A percentile compares a stretch with the other conserved stretches of the same genome.
Evolutionary conservation across 805 yeast genomes (phyloP).

Genomic region (Nadsonia fulvescens): DNA sequence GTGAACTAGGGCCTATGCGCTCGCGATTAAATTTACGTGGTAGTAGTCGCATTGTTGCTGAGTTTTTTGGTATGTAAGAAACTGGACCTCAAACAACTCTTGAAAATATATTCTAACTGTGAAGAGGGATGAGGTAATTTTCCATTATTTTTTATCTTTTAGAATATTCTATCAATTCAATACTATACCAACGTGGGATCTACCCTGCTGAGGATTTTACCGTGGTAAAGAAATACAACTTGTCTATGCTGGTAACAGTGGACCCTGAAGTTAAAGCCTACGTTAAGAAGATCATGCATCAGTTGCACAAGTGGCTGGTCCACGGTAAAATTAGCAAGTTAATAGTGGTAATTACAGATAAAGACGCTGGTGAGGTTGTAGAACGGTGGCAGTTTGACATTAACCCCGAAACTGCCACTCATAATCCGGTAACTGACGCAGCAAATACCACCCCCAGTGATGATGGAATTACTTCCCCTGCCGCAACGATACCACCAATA

Average conservation of each 20-base stretch:
- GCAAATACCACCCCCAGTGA: no score
- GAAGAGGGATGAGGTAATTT: no score
- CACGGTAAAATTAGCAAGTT: constrained; percentile 50
- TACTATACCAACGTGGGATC: constrained; percentile 75
- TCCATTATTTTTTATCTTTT: background rate
- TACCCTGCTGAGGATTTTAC: constrained; percentile 78
- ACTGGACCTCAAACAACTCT: background rate
- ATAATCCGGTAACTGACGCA: background rate
- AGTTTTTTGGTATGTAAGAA: constrained; percentile 38
- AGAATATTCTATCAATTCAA: constrained; percentile 62
- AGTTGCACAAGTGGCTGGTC: constrained; percentile 55
- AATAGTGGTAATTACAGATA: constrained; percentile 55
- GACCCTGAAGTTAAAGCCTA: constrained; percentile 65
- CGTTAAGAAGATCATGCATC: constrained; percentile 46
- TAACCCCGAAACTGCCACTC: background rate
- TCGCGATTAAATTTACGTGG: no score
- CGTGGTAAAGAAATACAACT: constrained; percentile 60
- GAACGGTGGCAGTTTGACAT: constrained; percentile 82
- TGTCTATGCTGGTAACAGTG: constrained; percentile 49
- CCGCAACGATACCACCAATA: no score
- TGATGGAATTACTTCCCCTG: no score
- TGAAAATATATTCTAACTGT: background rate
- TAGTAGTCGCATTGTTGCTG: constrained; percentile 61
- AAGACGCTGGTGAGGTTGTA: constrained; percentile 44
- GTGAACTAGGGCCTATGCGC: no score